Evolutionary conservation across 352 stramenopile species (phyloP).

Genomic region (Pythium coloratum): DNA sequence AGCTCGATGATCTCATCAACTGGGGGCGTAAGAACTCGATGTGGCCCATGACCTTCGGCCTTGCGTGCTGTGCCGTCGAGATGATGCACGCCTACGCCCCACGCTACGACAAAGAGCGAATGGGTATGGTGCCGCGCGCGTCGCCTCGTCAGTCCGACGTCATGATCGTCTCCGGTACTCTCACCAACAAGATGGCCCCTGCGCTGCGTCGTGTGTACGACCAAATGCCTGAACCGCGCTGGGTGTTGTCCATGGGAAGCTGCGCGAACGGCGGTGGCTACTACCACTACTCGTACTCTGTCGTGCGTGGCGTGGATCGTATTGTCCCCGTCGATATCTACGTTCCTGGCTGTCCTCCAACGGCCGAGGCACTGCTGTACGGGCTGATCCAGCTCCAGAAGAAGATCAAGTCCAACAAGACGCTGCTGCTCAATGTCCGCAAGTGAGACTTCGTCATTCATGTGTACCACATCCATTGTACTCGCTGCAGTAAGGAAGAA

Average conservation of each 20-base stretch:
- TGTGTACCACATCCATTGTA: too few species aligned
- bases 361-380: slow-evolving; percentile 97
- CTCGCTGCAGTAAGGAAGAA: too few species aligned
- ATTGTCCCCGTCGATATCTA: slow-evolving; percentile 99
- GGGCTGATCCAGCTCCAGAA: slow-evolving; percentile 99
- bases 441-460: slow-evolving; percentile 81
- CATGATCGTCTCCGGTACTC: slow-evolving; percentile 99
- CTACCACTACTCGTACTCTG: slow-evolving; percentile 97
- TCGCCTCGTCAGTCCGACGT: slow-evolving; percentile 96
- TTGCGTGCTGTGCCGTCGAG: slow-evolving; percentile 99
- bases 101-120: slow-evolving; percentile 98
- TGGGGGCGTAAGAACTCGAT: slow-evolving; percentile 96
- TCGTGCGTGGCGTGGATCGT: slow-evolving; percentile 97
- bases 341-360: slow-evolving; percentile 98
- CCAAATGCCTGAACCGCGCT: slow-evolving; percentile 99
- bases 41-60: slow-evolving; percentile 99
- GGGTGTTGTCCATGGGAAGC: slow-evolving; percentile 98
- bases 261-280: slow-evolving; percentile 97
- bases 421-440: slow-evolving; percentile 92
- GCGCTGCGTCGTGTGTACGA: slow-evolving; percentile 97
- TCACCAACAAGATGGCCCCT: slow-evolving; percentile 99
- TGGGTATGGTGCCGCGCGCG: slow-evolving; percentile 98
- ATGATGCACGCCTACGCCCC: slow-evolving; percentile 95
- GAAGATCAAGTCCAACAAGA: slow-evolving; percentile 99
- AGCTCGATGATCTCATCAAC: slow-evolving; percentile 99